Evolutionary conservation across 495 filamentous ascomycete species (phyloP).

Genomic region (Neurospora sp.): DNA sequence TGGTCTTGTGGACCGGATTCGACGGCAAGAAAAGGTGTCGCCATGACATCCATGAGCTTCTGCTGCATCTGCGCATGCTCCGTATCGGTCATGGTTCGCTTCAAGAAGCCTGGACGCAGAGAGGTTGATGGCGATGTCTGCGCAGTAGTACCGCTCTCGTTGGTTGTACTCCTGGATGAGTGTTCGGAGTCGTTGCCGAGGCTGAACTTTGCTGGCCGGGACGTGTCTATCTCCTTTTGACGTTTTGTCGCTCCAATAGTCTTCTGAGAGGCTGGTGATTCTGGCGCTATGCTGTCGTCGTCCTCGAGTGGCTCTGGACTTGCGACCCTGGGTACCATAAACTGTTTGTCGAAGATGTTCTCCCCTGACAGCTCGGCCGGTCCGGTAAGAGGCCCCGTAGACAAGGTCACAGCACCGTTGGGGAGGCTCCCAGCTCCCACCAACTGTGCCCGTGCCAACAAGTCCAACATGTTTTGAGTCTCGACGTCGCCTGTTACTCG

Average conservation of each 20-base stretch:
- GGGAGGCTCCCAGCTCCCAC: constrained; percentile 46
- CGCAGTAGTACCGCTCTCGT: constrained; percentile 43
- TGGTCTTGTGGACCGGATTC: constrained; percentile 40
- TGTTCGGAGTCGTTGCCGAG: constrained; percentile 32
- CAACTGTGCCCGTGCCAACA: constrained; percentile 69
- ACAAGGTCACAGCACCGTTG: constrained; percentile 30
- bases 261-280: neutral
- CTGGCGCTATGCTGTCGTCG: neutral
- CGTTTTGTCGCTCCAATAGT: neutral
- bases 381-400: constrained; percentile 59
- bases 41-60: constrained; percentile 80
- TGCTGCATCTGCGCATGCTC: constrained; percentile 60
- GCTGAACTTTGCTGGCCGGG: constrained; percentile 7
- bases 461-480: constrained; percentile 81
- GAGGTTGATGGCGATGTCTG: constrained; percentile 44
- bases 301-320: constrained; percentile 40
- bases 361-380: constrained; percentile 54
- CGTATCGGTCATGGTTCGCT: constrained; percentile 80
- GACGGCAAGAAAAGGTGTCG: constrained; percentile 61
- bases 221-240: neutral
- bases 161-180: constrained; percentile 47
- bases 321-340: constrained; percentile 40
- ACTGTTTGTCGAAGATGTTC: constrained; percentile 76
- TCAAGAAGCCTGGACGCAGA: constrained; percentile 58
- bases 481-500: constrained; percentile 74